Evolutionary conservation across 2,329 filamentous ascomycete species (phyloP), one percentile per base, ranked within the genome.

Genomic region (Paradendryphiella salina): DNA sequence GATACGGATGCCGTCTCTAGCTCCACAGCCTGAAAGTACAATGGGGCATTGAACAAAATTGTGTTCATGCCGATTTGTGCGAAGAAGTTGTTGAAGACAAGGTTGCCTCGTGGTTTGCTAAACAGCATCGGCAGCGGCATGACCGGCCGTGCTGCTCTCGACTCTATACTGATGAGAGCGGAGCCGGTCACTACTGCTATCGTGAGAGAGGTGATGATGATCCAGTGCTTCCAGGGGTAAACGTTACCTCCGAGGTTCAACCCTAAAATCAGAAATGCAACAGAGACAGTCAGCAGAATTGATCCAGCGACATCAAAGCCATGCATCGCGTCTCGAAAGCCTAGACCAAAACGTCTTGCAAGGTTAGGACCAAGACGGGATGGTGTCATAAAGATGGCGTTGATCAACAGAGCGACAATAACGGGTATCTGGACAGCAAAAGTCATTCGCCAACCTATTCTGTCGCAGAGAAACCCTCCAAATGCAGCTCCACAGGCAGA

Each of bases 381-480:
- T 1, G 79, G 79, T 0, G 75, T 76, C 3, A 76, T 76, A 47
- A 75, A 63, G 54, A 73, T 67, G 2, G 70, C 74, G 18, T 76
- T 73, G 29, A 79, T 62, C 9, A 79, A 63, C 23, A 80, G 71
- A 17, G 75, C 45, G 7, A 80, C 63, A 40, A 82, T 75, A 36
- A 77, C 70, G 0, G 79, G 80, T 10, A 82, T 71, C 51, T 82
- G 80, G 8, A 82, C 70, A 18, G 74, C 73, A 61, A 82, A 90
- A 48, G 86, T 85, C 84, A 85, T 88, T 34, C 88, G 77, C 87
- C 87, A 91, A 23, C 88, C 88, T 1, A 90, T 71, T 28, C 76
- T 77, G 63, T 90, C 87, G 18, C 85, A 86, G 64, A 91, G 82
- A 44, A 84, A 77, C 1, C 87, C 87, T 11, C 87, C 88, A 5